Base-by-base conservation (phyloP, 495 filamentous ascomycete species). In the Neurospora sp. region DNA sequence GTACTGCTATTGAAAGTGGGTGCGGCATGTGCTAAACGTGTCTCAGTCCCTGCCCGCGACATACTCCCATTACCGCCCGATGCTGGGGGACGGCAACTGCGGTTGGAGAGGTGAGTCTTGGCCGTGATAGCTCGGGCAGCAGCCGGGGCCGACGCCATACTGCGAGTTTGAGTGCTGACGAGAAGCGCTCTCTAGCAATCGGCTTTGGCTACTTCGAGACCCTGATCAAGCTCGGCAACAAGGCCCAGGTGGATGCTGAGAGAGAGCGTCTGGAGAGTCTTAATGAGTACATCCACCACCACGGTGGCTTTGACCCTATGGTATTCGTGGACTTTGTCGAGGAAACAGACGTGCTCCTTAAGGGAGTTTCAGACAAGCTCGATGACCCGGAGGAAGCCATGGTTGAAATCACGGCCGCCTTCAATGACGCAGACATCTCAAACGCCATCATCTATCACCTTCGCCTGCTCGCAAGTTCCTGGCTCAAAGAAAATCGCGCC, bases 21-120 rank as follows among this genome's bases (percentile, higher is more conserved):
- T 41, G 31, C 39, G 35, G 74, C 75, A 73, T 73, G 74, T 77
- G 72, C 73, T 77, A 68, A 73, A 42, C 70, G 18, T 20, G 68
- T 37, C 10, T 69, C 77, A 98, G 94, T 87, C 90, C 39, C 86
- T 99, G 69, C 91, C 92, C 1, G 84, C 90, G 71, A 94, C 92
- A 74, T 97, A 96, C 79, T 92, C 93, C 18, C 90, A 94, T 76
- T 96, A 93, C 77, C 92, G 96, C 53, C 91, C 90, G 4, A 90
- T 97, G 82, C 90, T 90, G 79, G 94, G 96, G 27, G 96, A 99
- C 83, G 96, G 96, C 44, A 94, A 96, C 78, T 99, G 96, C 83
- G 96, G 96, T 75, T 99, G 96, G 95, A 88, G 96, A 90, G 96
- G 95, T 97, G 88, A 80, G 81, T 83, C n/a, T 35, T 22, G 61